Base-by-base conservation (phyloP, 1,284 basidiomycete genomes). In the Ustilago cynodontis region DNA sequence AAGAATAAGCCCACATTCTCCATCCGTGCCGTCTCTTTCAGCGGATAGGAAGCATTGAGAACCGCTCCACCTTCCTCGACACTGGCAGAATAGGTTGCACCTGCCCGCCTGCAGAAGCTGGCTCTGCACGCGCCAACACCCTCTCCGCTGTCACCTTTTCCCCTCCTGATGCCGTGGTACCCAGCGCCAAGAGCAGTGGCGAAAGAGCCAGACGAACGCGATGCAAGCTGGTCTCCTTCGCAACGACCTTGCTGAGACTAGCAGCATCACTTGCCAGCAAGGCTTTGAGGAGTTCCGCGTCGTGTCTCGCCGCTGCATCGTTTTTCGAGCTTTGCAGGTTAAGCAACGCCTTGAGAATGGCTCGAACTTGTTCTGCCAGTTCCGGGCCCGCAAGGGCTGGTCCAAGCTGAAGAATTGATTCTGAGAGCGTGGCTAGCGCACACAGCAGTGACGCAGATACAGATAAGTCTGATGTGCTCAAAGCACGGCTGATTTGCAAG, bases 341-440 rank as follows among this genome's bases (percentile, higher is more conserved):
- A 6, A 45, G 39, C 26, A 70, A 18, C 9, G 18, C 18, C 6
- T 59, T 29, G 2, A 75, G 29, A 11, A 75, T 47, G 35, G 22
- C 33, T 29, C 62, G 67, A 13, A 67, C 64, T 16, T 54, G 59
- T 13, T 33, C 29, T 6, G 72, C 63, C 4, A 75, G 59, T 57
- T 70, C 72, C 9, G 31, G 41, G 14, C 72, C 67, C 1, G 57
- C 56, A 6, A 70, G 67, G 4, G 64, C 63, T 16, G 72, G 63
- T 13, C 72, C 72, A 14, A 75, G 53, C 41, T 67, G 59, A 14
- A 71, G 58, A 14, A 75, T 62, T 8, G 67, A 71, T 24, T 67
- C 64, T 20, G 72, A 60, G 11, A 75, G 35, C n/a, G 49, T 56
- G 24, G 53, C 49, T 37, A 75, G 43, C 7, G 63, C 59, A 16